These are phyloP conservation scores for Lycium barbarum DNA, from an alignment of 257 asterid genomes.

Conservation along the genomic window DNA sequence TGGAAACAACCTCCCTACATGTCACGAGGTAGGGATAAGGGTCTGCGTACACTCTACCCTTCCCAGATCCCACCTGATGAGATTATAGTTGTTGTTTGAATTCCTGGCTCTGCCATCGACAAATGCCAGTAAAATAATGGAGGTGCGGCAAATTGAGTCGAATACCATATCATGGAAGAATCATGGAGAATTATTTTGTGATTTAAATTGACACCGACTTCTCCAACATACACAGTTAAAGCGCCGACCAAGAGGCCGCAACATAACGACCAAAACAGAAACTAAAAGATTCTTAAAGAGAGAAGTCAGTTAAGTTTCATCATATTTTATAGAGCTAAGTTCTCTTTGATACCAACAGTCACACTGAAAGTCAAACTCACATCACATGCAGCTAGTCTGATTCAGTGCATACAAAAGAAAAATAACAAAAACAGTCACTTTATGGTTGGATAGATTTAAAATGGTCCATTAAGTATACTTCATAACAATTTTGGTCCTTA, in stretches of 20 bases:
- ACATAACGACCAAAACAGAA: conserved; percentile 17
- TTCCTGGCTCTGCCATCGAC: neutral
- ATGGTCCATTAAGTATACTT: too few relatives aligned
- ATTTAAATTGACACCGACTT: neutral
- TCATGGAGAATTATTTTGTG: neutral
- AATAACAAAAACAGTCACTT: neutral
- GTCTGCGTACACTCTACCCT: too few relatives aligned
- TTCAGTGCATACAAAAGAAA: neutral
- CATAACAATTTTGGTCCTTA: too few relatives aligned
- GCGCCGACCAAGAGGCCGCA: conserved; percentile 30
- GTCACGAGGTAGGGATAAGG: too few relatives aligned
- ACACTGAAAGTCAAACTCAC: conserved; percentile 18
- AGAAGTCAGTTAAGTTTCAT: neutral
- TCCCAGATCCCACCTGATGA: too few relatives aligned
- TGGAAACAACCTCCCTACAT: too few relatives aligned
- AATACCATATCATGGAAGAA: neutral
- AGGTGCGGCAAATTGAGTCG: neutral
- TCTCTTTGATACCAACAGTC: neutral
- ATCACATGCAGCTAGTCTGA: neutral
- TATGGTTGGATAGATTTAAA: too few relatives aligned
- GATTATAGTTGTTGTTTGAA: too few relatives aligned
- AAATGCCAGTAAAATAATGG: neutral
- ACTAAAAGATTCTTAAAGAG: conserved; percentile 11
- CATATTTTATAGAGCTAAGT: neutral
- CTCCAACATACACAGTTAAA: neutral